Evolutionary conservation across 805 yeast species (phyloP).

Genomic region (Nakazawaea laoshanensis): DNA sequence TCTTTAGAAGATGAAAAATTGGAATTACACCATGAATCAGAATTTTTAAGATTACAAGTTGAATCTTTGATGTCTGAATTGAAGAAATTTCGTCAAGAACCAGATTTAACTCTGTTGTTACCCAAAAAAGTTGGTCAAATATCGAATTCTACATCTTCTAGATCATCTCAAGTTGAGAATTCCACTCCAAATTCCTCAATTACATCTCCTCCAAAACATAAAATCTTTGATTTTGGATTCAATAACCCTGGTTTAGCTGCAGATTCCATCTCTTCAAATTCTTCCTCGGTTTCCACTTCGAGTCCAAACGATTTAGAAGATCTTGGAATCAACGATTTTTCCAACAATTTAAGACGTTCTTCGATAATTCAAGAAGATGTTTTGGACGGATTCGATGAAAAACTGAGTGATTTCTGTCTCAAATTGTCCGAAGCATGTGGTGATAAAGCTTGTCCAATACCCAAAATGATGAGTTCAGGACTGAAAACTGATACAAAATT

Average conservation of each 20-base stretch:
- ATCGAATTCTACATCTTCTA: not conserved
- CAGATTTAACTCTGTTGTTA: conserved; percentile 6
- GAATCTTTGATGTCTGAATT: conserved; percentile 67
- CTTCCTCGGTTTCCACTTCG: conserved; percentile 24
- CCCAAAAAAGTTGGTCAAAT: conserved; percentile 10
- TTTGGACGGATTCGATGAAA: conserved; percentile 48
- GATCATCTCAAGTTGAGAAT: not conserved
- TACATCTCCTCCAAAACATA: not conserved
- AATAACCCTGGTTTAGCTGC: conserved; percentile 9
- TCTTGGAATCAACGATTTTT: conserved; percentile 1
- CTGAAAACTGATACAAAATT: too few species aligned
- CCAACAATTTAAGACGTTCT: conserved; percentile 11
- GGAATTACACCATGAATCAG: conserved; percentile 62
- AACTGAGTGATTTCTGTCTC: conserved; percentile 67
- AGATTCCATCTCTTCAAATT: conserved; percentile 19
- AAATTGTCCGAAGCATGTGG: conserved; percentile 81
- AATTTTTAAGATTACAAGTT: conserved; percentile 69
- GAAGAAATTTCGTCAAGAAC: conserved; percentile 40
- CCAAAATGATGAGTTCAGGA: conserved; percentile 24
- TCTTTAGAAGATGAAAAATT: conserved; percentile 64
- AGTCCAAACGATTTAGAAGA: conserved; percentile 19
- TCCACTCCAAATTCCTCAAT: not conserved
- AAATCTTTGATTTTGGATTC: conserved; percentile 1
- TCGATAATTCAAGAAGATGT: conserved; percentile 10
- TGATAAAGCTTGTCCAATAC: conserved; percentile 57